phyloP scores from a whole-genome alignment of 352 stramenopile species.

The Pythium grandisporangium region DNA sequence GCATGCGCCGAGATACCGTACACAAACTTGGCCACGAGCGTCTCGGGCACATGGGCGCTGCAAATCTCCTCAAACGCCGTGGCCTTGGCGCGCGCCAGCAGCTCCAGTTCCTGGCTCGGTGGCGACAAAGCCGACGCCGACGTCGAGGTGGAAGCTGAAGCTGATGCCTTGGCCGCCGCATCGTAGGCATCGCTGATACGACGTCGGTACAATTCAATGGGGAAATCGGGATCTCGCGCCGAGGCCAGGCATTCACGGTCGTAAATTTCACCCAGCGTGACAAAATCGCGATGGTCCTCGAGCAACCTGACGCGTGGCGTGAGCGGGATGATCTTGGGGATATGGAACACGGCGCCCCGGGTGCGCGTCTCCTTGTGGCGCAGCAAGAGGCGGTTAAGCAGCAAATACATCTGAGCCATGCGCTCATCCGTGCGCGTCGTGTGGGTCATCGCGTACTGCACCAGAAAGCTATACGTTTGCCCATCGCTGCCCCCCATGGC shows the following conservation, averaged over 20 bases:
- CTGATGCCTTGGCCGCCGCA: slow-evolving; percentile 17
- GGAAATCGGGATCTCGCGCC: slow-evolving; percentile 67
- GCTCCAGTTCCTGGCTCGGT: slow-evolving; percentile 65
- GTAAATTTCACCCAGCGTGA: slow-evolving; percentile 84
- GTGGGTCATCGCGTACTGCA: slow-evolving; percentile 91
- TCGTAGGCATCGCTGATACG: slow-evolving; percentile 65
- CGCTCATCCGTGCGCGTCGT: slow-evolving; percentile 91
- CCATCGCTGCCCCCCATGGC: slow-evolving; percentile 87
- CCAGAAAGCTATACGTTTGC: slow-evolving; percentile 85
- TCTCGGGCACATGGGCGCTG: slow-evolving; percentile 68
- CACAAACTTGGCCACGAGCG: slow-evolving; percentile 81
- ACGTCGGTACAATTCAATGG: slow-evolving; percentile 71
- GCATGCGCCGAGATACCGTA: slow-evolving; percentile 56
- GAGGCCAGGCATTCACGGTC: slow-evolving; percentile 63
- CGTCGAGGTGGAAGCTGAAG: slow-evolving; percentile 20
- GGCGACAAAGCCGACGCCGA: too few relatives aligned
- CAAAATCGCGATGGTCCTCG: slow-evolving; percentile 78
- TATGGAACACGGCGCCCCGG: slow-evolving; percentile 83
- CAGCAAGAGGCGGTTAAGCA: slow-evolving; percentile 81
- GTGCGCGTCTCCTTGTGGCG: slow-evolving; percentile 85
- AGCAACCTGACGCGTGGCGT: slow-evolving; percentile 85
- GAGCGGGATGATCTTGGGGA: slow-evolving; percentile 90
- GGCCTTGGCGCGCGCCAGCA: slow-evolving; percentile 51
- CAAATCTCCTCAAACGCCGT: slow-evolving; percentile 78
- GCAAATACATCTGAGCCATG: slow-evolving; percentile 91